Evolutionary conservation across 345 rosid genomes (phyloP), one percentile per base, ranked within the genome.

Genomic region (Syzygium oleosum): DNA sequence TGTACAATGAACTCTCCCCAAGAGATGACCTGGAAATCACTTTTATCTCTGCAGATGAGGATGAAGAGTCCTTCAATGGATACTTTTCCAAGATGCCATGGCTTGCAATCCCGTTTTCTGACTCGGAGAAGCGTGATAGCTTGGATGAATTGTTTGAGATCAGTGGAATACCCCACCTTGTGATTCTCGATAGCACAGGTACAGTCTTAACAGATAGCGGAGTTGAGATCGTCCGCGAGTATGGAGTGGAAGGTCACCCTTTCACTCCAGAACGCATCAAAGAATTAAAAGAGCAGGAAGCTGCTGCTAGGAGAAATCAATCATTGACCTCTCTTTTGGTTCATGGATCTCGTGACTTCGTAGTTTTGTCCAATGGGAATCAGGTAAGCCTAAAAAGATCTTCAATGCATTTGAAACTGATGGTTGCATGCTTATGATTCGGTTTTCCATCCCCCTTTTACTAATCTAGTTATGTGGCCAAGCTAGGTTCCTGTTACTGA

Each of bases 31-130:
- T 96, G 49, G 98, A 97, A 95, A 80, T 85, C 89, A 85, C 95
- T 23, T 95, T 95, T 90, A 90, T 94, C 77, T 92, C 98, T 0
- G 93, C 93, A 0, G 96, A 96, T 86, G 87, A 89, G 83, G 96
- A 95, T 85, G 95, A 93, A 61, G 93, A 91, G 78, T 88, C 96
- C 0, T 96, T 96, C 87, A 65, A 56, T 2, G 89, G 53, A 31
- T 97, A 96, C 88, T 94, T 97, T 90, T 89, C 94, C 21, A 93
- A 92, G 90, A 97, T 97, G 98, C 96, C 98, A 5, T 97, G 99
- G 98, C 97, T 96, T 49, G 95, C 99, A 10, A 91, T 97, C 54
- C 99, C 98, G 2, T 97, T 94, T 84, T 90, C 94, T 34, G 97
- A 97, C 86, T 92, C 93, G 0, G 94, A 90, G 49, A 93, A 92